Conservation (phyloP, 2,329 filamentous ascomycete genomes). For the Stromatinia cepivora region DNA sequence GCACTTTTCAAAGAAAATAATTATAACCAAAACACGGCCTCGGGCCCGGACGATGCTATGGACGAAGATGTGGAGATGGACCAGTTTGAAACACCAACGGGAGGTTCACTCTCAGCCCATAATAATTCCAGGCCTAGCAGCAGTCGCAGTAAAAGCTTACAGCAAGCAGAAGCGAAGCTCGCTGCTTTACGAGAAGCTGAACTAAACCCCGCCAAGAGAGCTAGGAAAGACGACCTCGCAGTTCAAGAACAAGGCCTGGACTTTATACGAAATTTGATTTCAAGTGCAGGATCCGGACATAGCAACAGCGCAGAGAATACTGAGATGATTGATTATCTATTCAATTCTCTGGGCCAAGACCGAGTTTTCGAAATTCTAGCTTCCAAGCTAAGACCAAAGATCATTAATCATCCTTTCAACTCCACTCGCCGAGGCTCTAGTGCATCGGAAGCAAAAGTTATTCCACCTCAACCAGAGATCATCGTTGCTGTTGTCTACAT, state of each 20-base stretch:
- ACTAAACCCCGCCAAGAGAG: slow-evolving; percentile 64
- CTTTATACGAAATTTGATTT: slow-evolving; percentile 86
- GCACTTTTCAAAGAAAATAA: slow-evolving; percentile 44
- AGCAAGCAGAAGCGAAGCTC: slow-evolving; percentile 53
- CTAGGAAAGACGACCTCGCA: slow-evolving; percentile 74
- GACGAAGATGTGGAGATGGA: slow-evolving; percentile 62
- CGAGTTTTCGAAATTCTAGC: slow-evolving; percentile 79
- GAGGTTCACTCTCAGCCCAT: slow-evolving; percentile 29
- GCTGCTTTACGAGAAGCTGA: slow-evolving; percentile 62
- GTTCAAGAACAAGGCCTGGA: slow-evolving; percentile 91
- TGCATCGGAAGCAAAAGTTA: slow-evolving; percentile 49
- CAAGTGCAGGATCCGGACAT: slow-evolving; percentile 50
- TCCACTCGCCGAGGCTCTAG: slow-evolving; percentile 47
- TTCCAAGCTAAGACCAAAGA: slow-evolving; percentile 69
- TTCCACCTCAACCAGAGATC: slow-evolving; percentile 66
- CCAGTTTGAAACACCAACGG: slow-evolving; percentile 44
- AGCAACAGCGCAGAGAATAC: slow-evolving; percentile 53
- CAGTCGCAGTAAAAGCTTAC: slow-evolving; percentile 43
- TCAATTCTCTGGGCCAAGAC: slow-evolving; percentile 72
- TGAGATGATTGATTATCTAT: slow-evolving; percentile 82
- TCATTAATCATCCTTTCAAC: slow-evolving; percentile 50
- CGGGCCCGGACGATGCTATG: slow-evolving; percentile 44
- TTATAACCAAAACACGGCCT: slow-evolving; percentile 26
- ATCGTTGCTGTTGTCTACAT: slow-evolving; percentile 77
- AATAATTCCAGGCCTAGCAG: slow-evolving; percentile 34